Percentiles rank a stretch among this genome's conserved stretches.
Evolutionary conservation across 768 basidiomycete species (phyloP).

Genomic region (Suillus paluster): DNA sequence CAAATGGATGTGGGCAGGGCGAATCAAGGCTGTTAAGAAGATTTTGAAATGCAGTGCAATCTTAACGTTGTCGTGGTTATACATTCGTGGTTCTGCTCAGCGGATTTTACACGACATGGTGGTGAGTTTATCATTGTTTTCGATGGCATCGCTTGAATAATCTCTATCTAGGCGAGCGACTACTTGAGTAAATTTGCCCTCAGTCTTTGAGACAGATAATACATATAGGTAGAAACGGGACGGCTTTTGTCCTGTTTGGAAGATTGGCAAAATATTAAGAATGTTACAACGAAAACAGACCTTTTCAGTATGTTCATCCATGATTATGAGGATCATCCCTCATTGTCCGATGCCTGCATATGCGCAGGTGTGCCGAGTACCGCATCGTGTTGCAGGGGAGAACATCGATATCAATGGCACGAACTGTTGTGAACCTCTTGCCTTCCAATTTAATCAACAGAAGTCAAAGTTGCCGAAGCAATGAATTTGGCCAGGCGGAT

Average conservation of each 20-base stretch:
- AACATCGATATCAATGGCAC: too few species aligned
- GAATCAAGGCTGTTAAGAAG: slow-evolving; percentile 6
- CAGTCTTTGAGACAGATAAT: background rate
- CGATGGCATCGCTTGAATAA: background rate
- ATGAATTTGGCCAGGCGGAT: too few species aligned
- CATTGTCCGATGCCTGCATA: background rate
- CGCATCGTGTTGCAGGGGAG: too few species aligned
- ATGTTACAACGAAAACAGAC: background rate
- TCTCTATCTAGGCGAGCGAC: background rate
- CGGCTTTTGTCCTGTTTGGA: background rate
- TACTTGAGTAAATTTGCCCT: background rate
- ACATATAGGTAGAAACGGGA: background rate
- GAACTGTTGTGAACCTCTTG: too few species aligned
- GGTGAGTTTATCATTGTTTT: background rate
- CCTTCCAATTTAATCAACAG: too few species aligned
- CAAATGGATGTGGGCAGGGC: slow-evolving; percentile 32
- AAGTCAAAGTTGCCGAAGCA: too few species aligned
- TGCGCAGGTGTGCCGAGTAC: too few species aligned
- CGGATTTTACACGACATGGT: background rate
- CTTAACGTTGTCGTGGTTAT: slow-evolving; percentile 12
- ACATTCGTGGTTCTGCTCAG: slow-evolving; percentile 9
- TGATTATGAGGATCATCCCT: background rate
- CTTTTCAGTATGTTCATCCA: background rate
- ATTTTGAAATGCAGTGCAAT: slow-evolving; percentile 10
- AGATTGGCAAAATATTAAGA: background rate